These are phyloP conservation scores for Fusarium nurragi DNA, from an alignment of 2,329 filamentous ascomycete species.

Conservation along the genomic window DNA sequence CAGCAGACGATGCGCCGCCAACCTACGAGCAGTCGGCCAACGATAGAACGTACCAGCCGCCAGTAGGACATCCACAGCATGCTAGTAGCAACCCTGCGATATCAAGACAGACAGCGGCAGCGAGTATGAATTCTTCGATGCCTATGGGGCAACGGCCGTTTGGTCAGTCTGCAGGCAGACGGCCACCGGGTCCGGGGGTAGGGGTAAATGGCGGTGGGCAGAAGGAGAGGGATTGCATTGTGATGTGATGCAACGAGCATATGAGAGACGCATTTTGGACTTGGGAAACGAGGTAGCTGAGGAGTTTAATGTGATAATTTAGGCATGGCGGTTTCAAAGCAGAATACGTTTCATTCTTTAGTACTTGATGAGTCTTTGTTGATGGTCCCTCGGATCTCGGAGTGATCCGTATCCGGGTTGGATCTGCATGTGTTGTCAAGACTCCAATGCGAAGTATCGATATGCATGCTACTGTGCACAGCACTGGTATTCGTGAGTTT, in stretches of 20 bases:
- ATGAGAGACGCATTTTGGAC: neutral
- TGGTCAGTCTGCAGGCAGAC: constrained; percentile 37
- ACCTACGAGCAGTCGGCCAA: constrained; percentile 67
- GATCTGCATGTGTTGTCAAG: neutral
- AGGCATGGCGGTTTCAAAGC: neutral
- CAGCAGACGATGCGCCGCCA: constrained; percentile 62
- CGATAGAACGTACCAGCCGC: constrained; percentile 61
- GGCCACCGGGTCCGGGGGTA: constrained; percentile 35
- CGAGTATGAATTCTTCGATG: constrained; percentile 15
- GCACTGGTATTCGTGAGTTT: neutral
- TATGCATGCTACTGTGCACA: neutral
- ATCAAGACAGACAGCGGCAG: constrained; percentile 39
- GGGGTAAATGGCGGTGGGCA: constrained; percentile 16
- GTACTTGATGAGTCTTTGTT: neutral
- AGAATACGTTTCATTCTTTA: constrained; percentile 4
- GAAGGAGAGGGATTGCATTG: constrained; percentile 29
- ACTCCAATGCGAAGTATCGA: neutral
- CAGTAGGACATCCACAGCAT: constrained; percentile 61
- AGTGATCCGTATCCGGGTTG: neutral
- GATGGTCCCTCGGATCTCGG: neutral
- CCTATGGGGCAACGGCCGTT: constrained; percentile 32
- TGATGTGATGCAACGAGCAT: constrained; percentile 27
- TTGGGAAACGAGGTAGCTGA: neutral
- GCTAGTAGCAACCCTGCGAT: constrained; percentile 49
- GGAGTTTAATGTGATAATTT: constrained; percentile 9